Evolutionary conservation across 345 rosid species (phyloP), one percentile per base, ranked within the genome.

Genomic region (Salix brachista): DNA sequence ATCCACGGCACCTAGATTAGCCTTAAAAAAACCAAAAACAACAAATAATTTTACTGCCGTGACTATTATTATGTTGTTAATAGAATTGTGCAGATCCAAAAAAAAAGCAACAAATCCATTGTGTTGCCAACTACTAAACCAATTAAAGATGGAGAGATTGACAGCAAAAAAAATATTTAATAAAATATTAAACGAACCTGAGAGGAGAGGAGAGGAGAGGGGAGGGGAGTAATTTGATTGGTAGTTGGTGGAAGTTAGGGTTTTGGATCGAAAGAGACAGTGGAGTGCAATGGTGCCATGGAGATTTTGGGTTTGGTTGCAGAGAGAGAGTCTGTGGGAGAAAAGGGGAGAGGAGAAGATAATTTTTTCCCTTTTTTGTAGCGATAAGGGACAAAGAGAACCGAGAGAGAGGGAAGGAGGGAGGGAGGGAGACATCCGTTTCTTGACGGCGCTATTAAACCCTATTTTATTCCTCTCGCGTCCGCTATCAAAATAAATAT

Each of bases 301-400:
- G 26, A 18, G 41, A 18, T 23, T 58, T 58, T 9, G 64, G 64
- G 4, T 58, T 80, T 84, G 83, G 83, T 74, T 77, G 73, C 30
- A 74, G 79, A 30, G 11, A 23, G 68, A 73, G 77, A 77, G 74
- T 77, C 81, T 77, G 46, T 34, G 72, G 25, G 66, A 30, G 80
- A 28, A 28, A 19, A 42, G 30, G 73, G 37, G 77, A 72, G 67
- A 77, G 1, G 62, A n/a, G 11, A 11, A 4, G 3, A 1, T 8
- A 34, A 5, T 3, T 23, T 4, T 58, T 58, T 23, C 13, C 12
- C 0, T 58, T 58, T 23, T 79, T 58, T 78, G 67, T 79, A 85
- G 68, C 86, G 88, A 86, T 78, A 83, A 85, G 88, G 86, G 83
- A 84, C 86, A 82, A 21, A 80, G 87, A 77, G 78, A 73, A 76